phyloP scores from a whole-genome alignment of 2,329 filamentous ascomycete genomes.

The Ophiostoma pallidulum region DNA sequence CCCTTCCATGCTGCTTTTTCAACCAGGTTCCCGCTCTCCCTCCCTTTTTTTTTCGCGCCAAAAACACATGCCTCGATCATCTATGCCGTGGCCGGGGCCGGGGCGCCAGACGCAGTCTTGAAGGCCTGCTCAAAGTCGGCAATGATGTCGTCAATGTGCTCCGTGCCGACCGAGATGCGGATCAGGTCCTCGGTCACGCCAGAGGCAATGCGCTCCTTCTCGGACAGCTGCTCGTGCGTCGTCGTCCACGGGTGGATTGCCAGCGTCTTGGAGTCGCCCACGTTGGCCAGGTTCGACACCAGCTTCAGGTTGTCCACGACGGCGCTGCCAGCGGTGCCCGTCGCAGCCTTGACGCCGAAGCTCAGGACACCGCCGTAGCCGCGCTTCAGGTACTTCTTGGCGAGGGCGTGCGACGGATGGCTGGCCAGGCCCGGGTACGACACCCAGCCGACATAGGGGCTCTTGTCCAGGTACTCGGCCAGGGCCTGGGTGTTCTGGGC shows the following conservation, averaged over 20 bases:
- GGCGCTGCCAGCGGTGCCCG: slow-evolving; percentile 65
- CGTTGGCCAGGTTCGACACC: slow-evolving; percentile 92
- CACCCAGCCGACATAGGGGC: slow-evolving; percentile 82
- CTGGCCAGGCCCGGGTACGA: slow-evolving; percentile 81
- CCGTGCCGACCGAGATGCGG: slow-evolving; percentile 87
- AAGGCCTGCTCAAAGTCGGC: slow-evolving; percentile 92
- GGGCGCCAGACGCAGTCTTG: slow-evolving; percentile 44
- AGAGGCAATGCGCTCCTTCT: slow-evolving; percentile 69
- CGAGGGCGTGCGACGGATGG: slow-evolving; percentile 69
- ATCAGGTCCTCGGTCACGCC: slow-evolving; percentile 87
- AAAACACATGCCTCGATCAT: slow-evolving; percentile 15
- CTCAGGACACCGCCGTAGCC: slow-evolving; percentile 87
- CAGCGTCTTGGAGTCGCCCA: slow-evolving; percentile 89
- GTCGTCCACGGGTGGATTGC: slow-evolving; percentile 94
- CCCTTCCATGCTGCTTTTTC: no score
- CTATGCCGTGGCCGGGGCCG: slow-evolving; percentile 22
- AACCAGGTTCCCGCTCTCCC: slow-evolving; percentile 26
- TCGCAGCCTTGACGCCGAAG: slow-evolving; percentile 83
- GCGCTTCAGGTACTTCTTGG: slow-evolving; percentile 76
- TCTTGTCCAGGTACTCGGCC: slow-evolving; percentile 74
- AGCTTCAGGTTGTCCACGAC: slow-evolving; percentile 92
- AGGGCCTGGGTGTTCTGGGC: slow-evolving; percentile 73
- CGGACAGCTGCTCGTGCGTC: slow-evolving; percentile 83
- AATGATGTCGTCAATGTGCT: slow-evolving; percentile 97
- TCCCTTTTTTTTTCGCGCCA: no score